phyloP scores from a whole-genome alignment of 148 eudicot species.

The Cornus florida region DNA sequence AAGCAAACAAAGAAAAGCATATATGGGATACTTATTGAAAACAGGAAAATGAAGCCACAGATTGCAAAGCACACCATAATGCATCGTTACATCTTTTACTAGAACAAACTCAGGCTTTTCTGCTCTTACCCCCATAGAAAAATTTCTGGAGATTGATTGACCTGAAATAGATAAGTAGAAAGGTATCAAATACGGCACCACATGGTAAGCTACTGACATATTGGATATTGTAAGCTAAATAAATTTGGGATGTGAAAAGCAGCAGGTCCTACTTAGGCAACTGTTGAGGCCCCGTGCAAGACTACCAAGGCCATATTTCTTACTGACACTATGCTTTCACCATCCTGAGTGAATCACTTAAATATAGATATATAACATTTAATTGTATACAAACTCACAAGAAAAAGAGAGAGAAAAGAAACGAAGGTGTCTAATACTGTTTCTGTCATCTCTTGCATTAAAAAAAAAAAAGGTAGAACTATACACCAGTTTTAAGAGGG shows the following conservation, averaged over 20 bases:
- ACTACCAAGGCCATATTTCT: neutral
- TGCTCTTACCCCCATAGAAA: slow-evolving; percentile 32
- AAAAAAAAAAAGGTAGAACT: too few species aligned
- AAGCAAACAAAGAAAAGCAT: neutral
- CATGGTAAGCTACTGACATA: neutral
- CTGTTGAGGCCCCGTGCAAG: neutral
- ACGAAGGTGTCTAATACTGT: neutral
- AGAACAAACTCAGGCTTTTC: neutral
- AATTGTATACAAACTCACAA: neutral
- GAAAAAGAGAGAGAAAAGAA: neutral
- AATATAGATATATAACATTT: neutral
- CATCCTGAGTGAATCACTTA: neutral
- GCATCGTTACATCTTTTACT: neutral
- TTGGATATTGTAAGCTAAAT: neutral
- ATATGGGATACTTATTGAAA: neutral
- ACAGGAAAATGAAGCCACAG: too few species aligned
- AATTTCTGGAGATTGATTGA: slow-evolving; percentile 27
- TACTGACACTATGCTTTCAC: neutral
- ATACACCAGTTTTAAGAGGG: too few species aligned
- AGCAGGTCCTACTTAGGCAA: neutral
- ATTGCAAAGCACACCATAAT: neutral
- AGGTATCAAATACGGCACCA: slow-evolving; percentile 11
- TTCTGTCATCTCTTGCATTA: neutral
- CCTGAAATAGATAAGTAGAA: slow-evolving; percentile 23
- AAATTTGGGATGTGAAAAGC: neutral